phyloP scores from a whole-genome alignment of 2,329 filamentous ascomycete species.

The Ophiostoma quercus region DNA sequence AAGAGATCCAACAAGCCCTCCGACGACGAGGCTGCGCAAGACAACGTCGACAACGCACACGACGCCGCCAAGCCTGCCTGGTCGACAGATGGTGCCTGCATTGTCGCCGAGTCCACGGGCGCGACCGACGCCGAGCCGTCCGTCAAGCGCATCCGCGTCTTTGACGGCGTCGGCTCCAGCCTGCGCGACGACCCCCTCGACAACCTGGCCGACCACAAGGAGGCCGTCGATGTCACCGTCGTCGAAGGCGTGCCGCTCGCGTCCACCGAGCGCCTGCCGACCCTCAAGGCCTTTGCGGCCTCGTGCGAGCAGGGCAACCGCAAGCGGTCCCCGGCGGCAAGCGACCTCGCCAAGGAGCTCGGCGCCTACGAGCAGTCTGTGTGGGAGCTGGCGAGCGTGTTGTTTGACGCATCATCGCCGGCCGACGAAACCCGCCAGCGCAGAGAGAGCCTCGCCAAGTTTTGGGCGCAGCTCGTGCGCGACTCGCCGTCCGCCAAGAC shows the following conservation, averaged over 20 bases:
- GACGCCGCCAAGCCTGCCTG: slow-evolving; percentile 72
- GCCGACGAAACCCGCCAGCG: slow-evolving; percentile 37
- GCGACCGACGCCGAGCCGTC: slow-evolving; percentile 25
- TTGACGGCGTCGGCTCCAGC: slow-evolving; percentile 8
- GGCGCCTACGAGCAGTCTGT: slow-evolving; percentile 62
- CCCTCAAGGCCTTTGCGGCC: slow-evolving; percentile 41
- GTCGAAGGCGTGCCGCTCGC: slow-evolving; percentile 53
- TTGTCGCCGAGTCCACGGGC: slow-evolving; percentile 21
- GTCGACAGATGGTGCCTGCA: slow-evolving; percentile 65
- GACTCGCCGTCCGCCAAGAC: slow-evolving; percentile 47
- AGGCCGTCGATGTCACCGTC: slow-evolving; percentile 49
- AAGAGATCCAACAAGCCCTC: slow-evolving; percentile 69
- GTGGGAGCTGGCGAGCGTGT: slow-evolving; percentile 80
- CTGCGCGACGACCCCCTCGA: slow-evolving; percentile 23
- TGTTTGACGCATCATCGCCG: slow-evolving; percentile 70
- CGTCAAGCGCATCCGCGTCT: slow-evolving; percentile 26
- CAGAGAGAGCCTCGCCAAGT: slow-evolving; percentile 61
- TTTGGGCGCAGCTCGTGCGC: slow-evolving; percentile 63
- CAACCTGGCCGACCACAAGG: slow-evolving; percentile 43
- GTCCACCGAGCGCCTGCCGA: slow-evolving; percentile 41
- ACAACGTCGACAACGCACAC: slow-evolving; percentile 57
- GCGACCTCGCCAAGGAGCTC: slow-evolving; percentile 33
- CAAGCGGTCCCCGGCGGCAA: slow-evolving; percentile 33
- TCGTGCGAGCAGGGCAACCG: slow-evolving; percentile 41
- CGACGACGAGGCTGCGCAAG: slow-evolving; percentile 57